Base-by-base conservation (phyloP, 2,329 filamentous ascomycete genomes). In the Boeremia lycopersici region DNA sequence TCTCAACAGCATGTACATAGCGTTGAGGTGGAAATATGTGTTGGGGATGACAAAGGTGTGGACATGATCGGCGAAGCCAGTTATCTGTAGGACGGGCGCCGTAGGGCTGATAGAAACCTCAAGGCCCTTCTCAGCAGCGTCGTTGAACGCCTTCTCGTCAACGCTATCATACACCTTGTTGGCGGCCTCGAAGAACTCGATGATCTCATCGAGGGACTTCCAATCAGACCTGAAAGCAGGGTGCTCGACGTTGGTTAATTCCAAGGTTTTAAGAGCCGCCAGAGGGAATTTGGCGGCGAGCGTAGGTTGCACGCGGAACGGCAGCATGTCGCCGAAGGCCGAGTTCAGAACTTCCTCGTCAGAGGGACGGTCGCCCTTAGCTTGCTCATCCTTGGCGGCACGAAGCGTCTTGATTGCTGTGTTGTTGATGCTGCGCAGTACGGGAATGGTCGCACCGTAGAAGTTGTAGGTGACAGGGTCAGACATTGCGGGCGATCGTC, bases 1-100 rank as follows among this genome's bases (percentile, higher is more conserved):
- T 34, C 64, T 60, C 26, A 67, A 19, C 15, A 64, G 33, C 64
- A 64, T 65, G 41, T 67, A 67, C 53, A 67, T 63, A 12, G 61
- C 48, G 40, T 65, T 67, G 28, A 66, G 54, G 41, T 67, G 63
- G 48, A 67, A 67, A 35, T 62, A 67, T 35, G 56, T 42, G 54
- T 67, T 67, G 12, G 64, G 64, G 4, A 67, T 31, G 6, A 48
- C 56, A 29, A 66, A 67, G 28, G 46, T 30, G 33, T 55, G 48
- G n/a, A 54, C 53, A 34, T 56, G 62, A 25, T 62, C 60, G 10
- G 48, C 53, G n/a, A 63, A 28, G 4, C 54, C 48, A 23, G 51
- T 56, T 49, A 66, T 60, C 2, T 56, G 38, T 28, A 67, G 38
- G 2, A 56, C 57, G 38, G 54, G 56, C 44, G 38, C 47, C 7